Evolutionary conservation across 768 basidiomycete genomes (phyloP).

Genomic region (Mycena polygramma): DNA sequence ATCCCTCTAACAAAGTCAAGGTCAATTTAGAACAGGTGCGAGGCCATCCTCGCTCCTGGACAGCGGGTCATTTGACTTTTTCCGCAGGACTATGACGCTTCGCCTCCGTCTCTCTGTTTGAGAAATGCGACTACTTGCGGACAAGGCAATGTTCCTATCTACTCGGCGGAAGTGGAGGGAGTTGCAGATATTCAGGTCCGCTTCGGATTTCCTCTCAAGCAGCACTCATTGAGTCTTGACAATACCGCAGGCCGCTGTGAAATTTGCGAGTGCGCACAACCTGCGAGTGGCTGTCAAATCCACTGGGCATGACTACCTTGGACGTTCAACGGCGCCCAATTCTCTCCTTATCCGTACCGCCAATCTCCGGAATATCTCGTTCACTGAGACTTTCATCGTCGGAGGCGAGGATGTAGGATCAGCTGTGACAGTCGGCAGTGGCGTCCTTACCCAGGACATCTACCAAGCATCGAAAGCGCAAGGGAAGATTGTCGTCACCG

Average conservation of each 20-base stretch:
- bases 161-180: constrained; percentile 56
- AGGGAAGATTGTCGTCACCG: constrained; percentile 28
- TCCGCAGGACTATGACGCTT: constrained; percentile 23
- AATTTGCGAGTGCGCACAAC: constrained; percentile 46
- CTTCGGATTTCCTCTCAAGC: neutral
- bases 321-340: constrained; percentile 56
- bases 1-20: neutral
- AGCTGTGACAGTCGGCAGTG: neutral
- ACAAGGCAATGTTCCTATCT: constrained; percentile 58
- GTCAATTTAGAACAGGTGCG: constrained; percentile 31
- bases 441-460: neutral
- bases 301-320: constrained; percentile 58
- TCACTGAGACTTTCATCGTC: constrained; percentile 22
- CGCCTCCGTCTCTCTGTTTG: constrained; percentile 27
- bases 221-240: neutral
- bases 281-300: constrained; percentile 45
- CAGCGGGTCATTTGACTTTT: neutral
- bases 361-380: constrained; percentile 50
- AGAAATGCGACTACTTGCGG: constrained; percentile 46
- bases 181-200: constrained; percentile 50
- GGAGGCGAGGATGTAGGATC: neutral
- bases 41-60: too few species aligned
- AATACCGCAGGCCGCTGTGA: constrained; percentile 45
- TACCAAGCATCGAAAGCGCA: neutral
- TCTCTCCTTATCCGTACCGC: constrained; percentile 59